A percentile compares a stretch with the other conserved stretches of the same genome.
These are phyloP conservation scores for Backusella mclennaniae DNA, from an alignment of 192 early-diverging fungal genomes.

Conservation along the genomic window DNA sequence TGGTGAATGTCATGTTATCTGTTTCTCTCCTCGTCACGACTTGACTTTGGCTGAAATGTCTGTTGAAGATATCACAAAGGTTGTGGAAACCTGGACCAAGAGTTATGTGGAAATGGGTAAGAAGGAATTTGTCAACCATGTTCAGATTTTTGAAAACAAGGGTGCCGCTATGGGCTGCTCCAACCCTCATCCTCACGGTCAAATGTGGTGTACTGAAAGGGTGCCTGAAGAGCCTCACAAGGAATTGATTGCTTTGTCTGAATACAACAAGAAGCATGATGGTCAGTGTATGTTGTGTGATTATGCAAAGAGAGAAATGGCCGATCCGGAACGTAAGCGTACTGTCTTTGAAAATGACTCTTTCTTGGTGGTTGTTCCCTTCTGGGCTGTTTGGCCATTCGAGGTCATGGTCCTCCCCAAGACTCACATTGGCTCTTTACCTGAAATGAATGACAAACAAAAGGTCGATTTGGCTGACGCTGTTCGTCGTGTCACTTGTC, in stretches of 20 bases:
- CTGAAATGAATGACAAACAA: conserved; percentile 51
- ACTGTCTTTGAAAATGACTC: conserved; percentile 77
- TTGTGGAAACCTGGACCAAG: conserved; percentile 76
- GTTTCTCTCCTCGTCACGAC: conserved; percentile 88
- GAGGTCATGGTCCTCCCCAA: conserved; percentile 85
- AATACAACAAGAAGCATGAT: conserved; percentile 57
- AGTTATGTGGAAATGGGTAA: conserved; percentile 53
- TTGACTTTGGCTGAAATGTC: conserved; percentile 86
- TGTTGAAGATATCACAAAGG: conserved; percentile 52
- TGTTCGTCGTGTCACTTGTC: conserved; percentile 70
- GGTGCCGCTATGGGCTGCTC: conserved; percentile 97
- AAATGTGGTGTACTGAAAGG: conserved; percentile 86
- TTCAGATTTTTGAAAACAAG: conserved; percentile 98
- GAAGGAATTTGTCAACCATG: conserved; percentile 63
- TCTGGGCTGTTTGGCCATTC: conserved; percentile 97
- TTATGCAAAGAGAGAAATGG: conserved; percentile 64
- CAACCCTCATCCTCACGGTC: conserved; percentile 95
- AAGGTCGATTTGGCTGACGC: conserved; percentile 71
- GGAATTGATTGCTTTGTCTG: conserved; percentile 67
- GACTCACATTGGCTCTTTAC: conserved; percentile 56
- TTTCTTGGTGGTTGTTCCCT: conserved; percentile 86
- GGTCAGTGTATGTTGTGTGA: conserved; percentile 77
- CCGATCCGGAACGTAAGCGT: conserved; percentile 46
- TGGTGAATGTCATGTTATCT: conserved; percentile 86
- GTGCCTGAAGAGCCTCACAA: conserved; percentile 79